Percentiles rank a stretch among this genome's conserved stretches.
Conservation (phyloP, 352 stramenopile genomes). For the Elongisporangium prolatum region DNA sequence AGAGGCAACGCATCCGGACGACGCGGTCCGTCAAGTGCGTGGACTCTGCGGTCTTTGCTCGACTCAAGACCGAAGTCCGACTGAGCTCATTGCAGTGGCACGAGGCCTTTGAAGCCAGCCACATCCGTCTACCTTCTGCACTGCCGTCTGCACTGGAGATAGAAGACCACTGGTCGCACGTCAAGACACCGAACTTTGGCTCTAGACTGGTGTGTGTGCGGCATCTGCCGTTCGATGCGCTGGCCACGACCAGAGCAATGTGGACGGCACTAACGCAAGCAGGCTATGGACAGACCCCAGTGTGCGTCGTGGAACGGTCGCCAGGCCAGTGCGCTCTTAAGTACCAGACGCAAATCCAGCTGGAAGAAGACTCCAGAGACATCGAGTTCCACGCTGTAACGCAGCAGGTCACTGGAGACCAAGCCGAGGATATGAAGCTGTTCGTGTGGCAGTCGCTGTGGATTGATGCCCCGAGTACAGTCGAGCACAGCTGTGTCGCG, state of each 20-base stretch:
- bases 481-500: constrained; percentile 7
- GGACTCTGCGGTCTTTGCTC: not conserved
- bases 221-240: constrained; percentile 12
- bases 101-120: not conserved
- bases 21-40: no score
- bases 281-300: not conserved
- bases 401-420: not conserved
- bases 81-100: not conserved
- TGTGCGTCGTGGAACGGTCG: constrained; percentile 7
- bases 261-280: constrained; percentile 9
- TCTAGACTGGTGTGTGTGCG: constrained; percentile 11
- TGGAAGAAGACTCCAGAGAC: not conserved
- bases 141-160: not conserved
- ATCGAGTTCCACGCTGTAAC: constrained; percentile 8
- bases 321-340: constrained; percentile 10
- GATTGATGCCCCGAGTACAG: not conserved
- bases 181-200: constrained; percentile 3
- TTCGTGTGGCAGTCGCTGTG: constrained; percentile 14
- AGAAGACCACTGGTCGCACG: constrained; percentile 11
- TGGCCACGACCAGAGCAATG: constrained; percentile 9
- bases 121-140: not conserved
- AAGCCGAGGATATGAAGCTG: not conserved
- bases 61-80: not conserved
- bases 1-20: not conserved
- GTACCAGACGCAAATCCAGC: constrained; percentile 3